Evolutionary conservation across 495 filamentous ascomycete genomes (phyloP), one percentile per base, ranked within the genome.

Genomic region (Talaromyces nanjingensis): DNA sequence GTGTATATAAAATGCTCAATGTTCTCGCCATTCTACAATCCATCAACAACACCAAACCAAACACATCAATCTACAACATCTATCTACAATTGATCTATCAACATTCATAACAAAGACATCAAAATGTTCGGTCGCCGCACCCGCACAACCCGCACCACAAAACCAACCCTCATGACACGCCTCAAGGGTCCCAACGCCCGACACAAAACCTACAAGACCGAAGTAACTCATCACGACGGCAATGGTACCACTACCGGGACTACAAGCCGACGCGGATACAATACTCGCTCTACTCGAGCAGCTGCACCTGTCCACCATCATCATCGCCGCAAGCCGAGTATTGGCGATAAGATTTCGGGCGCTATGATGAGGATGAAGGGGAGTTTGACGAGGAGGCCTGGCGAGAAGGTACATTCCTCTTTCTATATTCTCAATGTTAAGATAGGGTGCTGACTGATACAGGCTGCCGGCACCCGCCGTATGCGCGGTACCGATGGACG

Each of bases 401-500:
- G 84, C 6, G 69, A 85, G 60, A 90, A 88, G 83, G 85, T 85
- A 77, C 47, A 73, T 67, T 27, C 60, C 4, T 34, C 31, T 29
- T 12, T 59, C 33, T 37, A 27, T 27, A 27, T 27, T 27, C 27
- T 27, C 27, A 27, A 5, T 27, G 27, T 27, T 27, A 27, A 27
- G 27, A 27, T 27, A 27, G 27, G 27, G 27, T 27, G 27, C 27
- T 27, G 27, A 27, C 27, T 27, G 27, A 27, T 37, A 7, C 59
- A 89, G 86, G 88, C 86, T 72, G 88, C 88, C 59, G 88, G 88
- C 11, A 89, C 87, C 25, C 77, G 87, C 37, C 75, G 88, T 18
- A 89, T 90, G 87, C 81, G 85, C 66, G 88, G 88, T 14, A 90
- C 87, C 37, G 88, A 90, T 72, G 88, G 88, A 14, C 80, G 85